These are phyloP conservation scores for Dictyostelium brefeldianum DNA, from an alignment of 78 protist genomes.

Conservation along the genomic window DNA sequence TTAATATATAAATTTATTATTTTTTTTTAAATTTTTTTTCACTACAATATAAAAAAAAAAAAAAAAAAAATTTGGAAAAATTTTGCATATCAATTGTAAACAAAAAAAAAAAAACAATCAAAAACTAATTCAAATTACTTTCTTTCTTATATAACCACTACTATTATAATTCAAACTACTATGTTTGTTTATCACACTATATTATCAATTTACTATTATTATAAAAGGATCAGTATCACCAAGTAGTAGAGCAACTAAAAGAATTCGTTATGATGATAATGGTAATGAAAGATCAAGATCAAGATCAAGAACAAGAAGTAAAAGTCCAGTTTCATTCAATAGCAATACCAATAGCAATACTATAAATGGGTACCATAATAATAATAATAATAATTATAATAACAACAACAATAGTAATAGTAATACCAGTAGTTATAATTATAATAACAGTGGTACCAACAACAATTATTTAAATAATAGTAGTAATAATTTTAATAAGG, in stretches of 20 bases:
- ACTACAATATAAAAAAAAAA: neutral
- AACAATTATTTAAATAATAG: neutral
- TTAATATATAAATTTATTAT: too few species aligned
- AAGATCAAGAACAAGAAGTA: neutral
- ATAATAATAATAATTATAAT: neutral
- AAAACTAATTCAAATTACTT: neutral
- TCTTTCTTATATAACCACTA: neutral
- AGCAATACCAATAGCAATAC: neutral
- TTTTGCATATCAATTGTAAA: too few species aligned
- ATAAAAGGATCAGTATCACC: slow-evolving; percentile 22
- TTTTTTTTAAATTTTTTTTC: too few species aligned
- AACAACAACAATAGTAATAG: neutral
- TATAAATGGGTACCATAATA: neutral
- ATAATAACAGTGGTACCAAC: neutral
- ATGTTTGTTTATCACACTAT: too few species aligned
- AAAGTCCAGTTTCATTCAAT: neutral
- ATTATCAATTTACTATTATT: too few species aligned
- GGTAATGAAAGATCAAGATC: slow-evolving; percentile 16
- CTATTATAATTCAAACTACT: too few species aligned
- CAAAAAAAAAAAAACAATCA: neutral
- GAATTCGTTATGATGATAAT: neutral
- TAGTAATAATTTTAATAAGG: neutral
- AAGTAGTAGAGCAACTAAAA: neutral
- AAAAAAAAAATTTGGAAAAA: neutral
- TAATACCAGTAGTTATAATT: neutral